phyloP scores from a whole-genome alignment of 2,329 filamentous ascomycete species.

The Fusarium gaditjirri region DNA sequence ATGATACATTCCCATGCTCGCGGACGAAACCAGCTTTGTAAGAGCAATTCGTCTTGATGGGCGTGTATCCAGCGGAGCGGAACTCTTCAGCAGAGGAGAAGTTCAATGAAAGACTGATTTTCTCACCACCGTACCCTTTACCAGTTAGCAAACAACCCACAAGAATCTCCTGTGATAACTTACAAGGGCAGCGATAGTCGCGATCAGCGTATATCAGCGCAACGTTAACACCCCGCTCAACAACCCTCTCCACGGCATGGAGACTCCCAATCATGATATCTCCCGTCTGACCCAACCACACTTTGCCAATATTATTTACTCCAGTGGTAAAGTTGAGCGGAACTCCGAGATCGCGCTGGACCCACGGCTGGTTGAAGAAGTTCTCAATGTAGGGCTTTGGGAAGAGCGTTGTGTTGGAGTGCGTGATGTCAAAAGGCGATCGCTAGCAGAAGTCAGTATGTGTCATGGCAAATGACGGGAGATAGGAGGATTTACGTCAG shows the following conservation, averaged over 20 bases:
- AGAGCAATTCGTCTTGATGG: slow-evolving; percentile 71
- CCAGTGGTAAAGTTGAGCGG: slow-evolving; percentile 65
- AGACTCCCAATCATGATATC: slow-evolving; percentile 58
- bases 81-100: slow-evolving; percentile 66
- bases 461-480: rapidly evolving
- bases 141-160: not conserved
- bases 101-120: slow-evolving; percentile 65
- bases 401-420: slow-evolving; percentile 64
- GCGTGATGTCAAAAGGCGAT: slow-evolving; percentile 71
- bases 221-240: slow-evolving; percentile 71
- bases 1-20: slow-evolving; percentile 77
- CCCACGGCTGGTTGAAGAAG: slow-evolving; percentile 69
- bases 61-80: slow-evolving; percentile 72
- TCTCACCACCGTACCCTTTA: slow-evolving; percentile 68
- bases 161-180: slow-evolving; percentile 36
- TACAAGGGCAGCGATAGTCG: slow-evolving; percentile 70
- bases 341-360: slow-evolving; percentile 70
- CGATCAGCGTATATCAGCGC: slow-evolving; percentile 74
- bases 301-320: slow-evolving; percentile 52
- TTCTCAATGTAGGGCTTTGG: slow-evolving; percentile 67
- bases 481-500: not conserved
- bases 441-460: slow-evolving; percentile 48
- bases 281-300: slow-evolving; percentile 69
- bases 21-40: slow-evolving; percentile 77
- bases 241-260: slow-evolving; percentile 63